A percentile compares a stretch with the other conserved stretches of the same genome.
These are phyloP conservation scores for Kurtzmaniella quercitrusa DNA, from an alignment of 1,139 yeast species.

Conservation along the genomic window DNA sequence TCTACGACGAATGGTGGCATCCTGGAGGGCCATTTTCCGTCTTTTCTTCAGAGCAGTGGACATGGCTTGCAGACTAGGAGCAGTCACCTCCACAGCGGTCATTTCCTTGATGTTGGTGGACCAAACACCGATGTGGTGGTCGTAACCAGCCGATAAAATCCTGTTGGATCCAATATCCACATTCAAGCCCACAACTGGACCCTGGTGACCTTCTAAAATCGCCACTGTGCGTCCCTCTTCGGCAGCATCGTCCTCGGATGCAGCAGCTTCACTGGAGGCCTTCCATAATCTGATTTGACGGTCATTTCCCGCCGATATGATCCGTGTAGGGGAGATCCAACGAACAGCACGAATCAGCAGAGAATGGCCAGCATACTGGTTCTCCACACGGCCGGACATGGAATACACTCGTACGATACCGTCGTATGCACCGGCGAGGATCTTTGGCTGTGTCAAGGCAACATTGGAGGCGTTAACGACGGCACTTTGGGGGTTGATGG, in stretches of 20 bases:
- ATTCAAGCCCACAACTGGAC: constrained; percentile 76
- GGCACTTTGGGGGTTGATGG: constrained; percentile 31
- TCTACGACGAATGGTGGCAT: constrained; percentile 72
- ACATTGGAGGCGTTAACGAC: constrained; percentile 28
- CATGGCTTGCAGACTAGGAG: constrained; percentile 41
- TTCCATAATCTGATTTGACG: constrained; percentile 89
- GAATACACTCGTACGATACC: constrained; percentile 91
- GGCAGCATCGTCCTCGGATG: constrained; percentile 41
- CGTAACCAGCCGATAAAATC: constrained; percentile 83
- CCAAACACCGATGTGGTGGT: constrained; percentile 82
- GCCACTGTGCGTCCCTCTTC: constrained; percentile 78
- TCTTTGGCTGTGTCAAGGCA: constrained; percentile 37
- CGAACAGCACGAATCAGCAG: constrained; percentile 80
- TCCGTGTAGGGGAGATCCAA: constrained; percentile 70
- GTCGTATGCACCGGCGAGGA: constrained; percentile 88
- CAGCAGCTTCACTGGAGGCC: constrained; percentile 44
- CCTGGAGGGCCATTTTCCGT: constrained; percentile 75
- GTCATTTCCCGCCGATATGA: constrained; percentile 86
- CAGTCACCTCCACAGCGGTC: constrained; percentile 66
- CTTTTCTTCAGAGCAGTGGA: constrained; percentile 88
- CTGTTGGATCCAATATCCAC: constrained; percentile 49
- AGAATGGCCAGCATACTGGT: constrained; percentile 82
- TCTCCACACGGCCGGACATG: constrained; percentile 74
- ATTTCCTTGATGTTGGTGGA: constrained; percentile 81
- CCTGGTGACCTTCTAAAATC: constrained; percentile 82